phyloP scores from a whole-genome alignment of 192 early-diverging fungal species.

The Gaertneriomyces sp. region DNA sequence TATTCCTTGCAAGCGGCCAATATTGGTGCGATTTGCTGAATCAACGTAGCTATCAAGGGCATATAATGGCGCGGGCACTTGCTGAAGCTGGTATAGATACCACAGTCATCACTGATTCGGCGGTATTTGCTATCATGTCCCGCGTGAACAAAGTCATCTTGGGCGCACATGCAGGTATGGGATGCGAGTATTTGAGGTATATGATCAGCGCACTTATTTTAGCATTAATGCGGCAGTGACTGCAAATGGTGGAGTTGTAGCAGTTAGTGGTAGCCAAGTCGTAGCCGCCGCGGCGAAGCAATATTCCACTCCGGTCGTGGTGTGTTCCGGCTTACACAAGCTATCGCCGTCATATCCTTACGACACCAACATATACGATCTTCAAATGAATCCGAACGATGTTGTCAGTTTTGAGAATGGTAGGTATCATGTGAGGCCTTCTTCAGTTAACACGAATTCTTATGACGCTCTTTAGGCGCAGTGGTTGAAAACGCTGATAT shows the following conservation, averaged over 20 bases:
- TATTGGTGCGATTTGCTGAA: background rate
- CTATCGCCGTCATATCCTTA: slow-evolving; percentile 84
- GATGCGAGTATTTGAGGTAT: background rate
- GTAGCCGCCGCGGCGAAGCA: slow-evolving; percentile 88
- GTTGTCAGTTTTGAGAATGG: slow-evolving; percentile 79
- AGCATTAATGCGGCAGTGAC: slow-evolving; percentile 53
- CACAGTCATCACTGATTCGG: slow-evolving; percentile 86
- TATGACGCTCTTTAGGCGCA: slow-evolving; percentile 45
- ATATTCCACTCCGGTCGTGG: slow-evolving; percentile 89
- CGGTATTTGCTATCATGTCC: slow-evolving; percentile 95
- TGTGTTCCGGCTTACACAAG: slow-evolving; percentile 86
- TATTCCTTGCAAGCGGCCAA: background rate
- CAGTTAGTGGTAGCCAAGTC: slow-evolving; percentile 73
- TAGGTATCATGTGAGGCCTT: slow-evolving; percentile 6
- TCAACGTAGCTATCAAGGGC: slow-evolving; percentile 68
- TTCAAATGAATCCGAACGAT: slow-evolving; percentile 70
- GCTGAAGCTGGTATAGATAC: slow-evolving; percentile 80
- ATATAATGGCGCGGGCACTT: slow-evolving; percentile 74
- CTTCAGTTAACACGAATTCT: slow-evolving; percentile 1
- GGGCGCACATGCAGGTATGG: slow-evolving; percentile 77
- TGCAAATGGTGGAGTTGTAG: slow-evolving; percentile 90
- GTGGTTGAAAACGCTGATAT: slow-evolving; percentile 76
- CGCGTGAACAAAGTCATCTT: slow-evolving; percentile 96
- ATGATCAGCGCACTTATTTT: background rate
- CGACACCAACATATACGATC: slow-evolving; percentile 80